Evolutionary conservation across 1,284 basidiomycete genomes (phyloP), one percentile per base, ranked within the genome.

Genomic region (Mycosarcoma mackinlayi): DNA sequence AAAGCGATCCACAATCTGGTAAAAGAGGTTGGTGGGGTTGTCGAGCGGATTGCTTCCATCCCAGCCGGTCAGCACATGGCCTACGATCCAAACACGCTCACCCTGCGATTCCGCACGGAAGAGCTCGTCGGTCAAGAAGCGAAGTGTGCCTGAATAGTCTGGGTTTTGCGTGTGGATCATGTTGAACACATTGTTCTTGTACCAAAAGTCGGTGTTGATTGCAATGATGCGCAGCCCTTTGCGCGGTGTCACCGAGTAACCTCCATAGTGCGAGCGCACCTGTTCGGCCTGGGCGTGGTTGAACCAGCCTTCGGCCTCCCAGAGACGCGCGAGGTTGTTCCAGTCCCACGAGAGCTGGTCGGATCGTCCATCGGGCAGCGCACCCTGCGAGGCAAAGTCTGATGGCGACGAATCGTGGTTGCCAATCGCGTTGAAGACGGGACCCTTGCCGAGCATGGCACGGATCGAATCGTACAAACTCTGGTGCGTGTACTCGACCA

Each of bases 91-190:
- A 0, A 88, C 91, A 2, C 73, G 53, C 55, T 82, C 79, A 9
- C 68, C 45, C 14, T 41, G 42, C 31, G 71, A 39, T 38, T 82
- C 79, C 14, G 79, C 79, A 8, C 40, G 66, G 46, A 91, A 89
- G n/a, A 92, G 84, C 81, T 92, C 90, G 70, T 91, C 89, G 3
- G 91, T 92, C 55, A 92, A 76, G 84, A 90, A 92, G 23, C 89
- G 86, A 66, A 92, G 84, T 86, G 90, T 90, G 9, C 91, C 90
- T 34, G 88, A 90, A 35, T 85, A 85, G 80, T 92, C 91, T 2
- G 89, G 87, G 35, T 88, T 82, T 19, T 87, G 88, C 75, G 90
- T 86, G 76, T 92, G 90, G 83, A 93, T 89, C 78, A 88, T 91
- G 78, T 89, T 89, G 83, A 91, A 90, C 69, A 87, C 88, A 77